Base-by-base conservation (phyloP, 805 yeast species). In the Naumovozyma baii region DNA sequence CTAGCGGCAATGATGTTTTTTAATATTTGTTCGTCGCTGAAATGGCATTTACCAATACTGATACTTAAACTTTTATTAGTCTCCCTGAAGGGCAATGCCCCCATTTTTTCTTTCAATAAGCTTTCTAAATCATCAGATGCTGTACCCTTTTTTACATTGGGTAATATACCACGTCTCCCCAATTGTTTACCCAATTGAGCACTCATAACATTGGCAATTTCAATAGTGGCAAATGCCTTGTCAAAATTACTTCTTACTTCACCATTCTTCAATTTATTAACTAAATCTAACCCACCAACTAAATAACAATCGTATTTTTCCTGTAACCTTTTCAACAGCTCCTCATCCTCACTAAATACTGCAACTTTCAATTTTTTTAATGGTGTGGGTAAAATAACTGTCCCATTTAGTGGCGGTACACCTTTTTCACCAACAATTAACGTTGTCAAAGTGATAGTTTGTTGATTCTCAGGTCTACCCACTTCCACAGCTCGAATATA, bases 121-220 rank as follows among this genome's bases (percentile, higher is more conserved):
- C 60, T 59, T 16, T 64, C 66, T 22, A 86, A 64, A 51, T 86
- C 76, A n/a, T 74, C 73, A 1, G 81, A 66, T 7, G 90, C 92
- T 1, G 96, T 87, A 14, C 95, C 95, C 55, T 78, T 82, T 65
- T 86, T 87, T 12, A 74, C 78, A 33, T 74, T 72, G 35, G 98
- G 97, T 83, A 88, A 80, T 50, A 92, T 70, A 18, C 94, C 95
- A 54, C 71, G 77, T 25, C 95, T 94, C 42, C 97, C 97, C 50
- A 92, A 70, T 9, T 73, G 66, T 54, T 87, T 75, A n/a, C 92
- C 95, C 17, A 85, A 66, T 41, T 74, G 69, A 46, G 71, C 72
- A n/a, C 51, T 55, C 47, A 92, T 67, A 18, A 71, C 69, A n/a
- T 73, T 61, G 17, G 73, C 73, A 42, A 86, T 75, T 29, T 84